Evolutionary conservation across 2,329 filamentous ascomycete genomes (phyloP).

Genomic region (Cercospora citrullina): DNA sequence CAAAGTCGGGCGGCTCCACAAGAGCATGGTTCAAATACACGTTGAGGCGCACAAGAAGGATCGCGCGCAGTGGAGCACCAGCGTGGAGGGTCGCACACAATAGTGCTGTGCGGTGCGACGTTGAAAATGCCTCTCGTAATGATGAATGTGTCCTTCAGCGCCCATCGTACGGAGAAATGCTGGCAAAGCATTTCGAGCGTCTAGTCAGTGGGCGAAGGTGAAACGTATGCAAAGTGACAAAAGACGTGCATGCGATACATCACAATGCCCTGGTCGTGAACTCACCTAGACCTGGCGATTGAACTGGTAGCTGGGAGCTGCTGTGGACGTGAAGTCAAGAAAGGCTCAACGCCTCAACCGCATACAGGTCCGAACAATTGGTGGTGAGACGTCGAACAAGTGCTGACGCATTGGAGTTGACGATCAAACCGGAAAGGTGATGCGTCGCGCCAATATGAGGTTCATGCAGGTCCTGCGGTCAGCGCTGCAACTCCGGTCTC

Average conservation of each 20-base stretch:
- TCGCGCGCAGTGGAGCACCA: not conserved
- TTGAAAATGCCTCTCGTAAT: not conserved
- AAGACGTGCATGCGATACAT: not conserved
- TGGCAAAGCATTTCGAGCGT: not conserved
- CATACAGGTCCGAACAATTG: constrained; percentile 10
- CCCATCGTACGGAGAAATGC: not conserved
- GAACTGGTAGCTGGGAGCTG: not conserved
- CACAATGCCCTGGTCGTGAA: not conserved
- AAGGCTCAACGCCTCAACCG: constrained; percentile 23
- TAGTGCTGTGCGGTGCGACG: not conserved
- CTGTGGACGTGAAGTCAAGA: constrained; percentile 23
- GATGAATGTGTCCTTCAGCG: not conserved
- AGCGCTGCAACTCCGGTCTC: constrained; percentile 21
- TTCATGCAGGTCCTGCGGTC: constrained; percentile 5
- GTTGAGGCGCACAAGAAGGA: constrained; percentile 1
- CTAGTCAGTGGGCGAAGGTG: not conserved
- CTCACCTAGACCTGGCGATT: not conserved
- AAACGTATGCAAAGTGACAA: not conserved
- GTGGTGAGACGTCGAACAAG: constrained; percentile 5
- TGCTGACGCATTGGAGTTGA: constrained; percentile 16
- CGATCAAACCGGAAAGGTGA: constrained; percentile 13
- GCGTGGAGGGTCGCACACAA: not conserved
- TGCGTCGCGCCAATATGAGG: constrained; percentile 17
- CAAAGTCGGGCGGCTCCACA: constrained; percentile 1
- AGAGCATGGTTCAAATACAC: not conserved